These are phyloP conservation scores for Hypoxylon perforatum DNA, from an alignment of 495 filamentous ascomycete species.

Conservation along the genomic window DNA sequence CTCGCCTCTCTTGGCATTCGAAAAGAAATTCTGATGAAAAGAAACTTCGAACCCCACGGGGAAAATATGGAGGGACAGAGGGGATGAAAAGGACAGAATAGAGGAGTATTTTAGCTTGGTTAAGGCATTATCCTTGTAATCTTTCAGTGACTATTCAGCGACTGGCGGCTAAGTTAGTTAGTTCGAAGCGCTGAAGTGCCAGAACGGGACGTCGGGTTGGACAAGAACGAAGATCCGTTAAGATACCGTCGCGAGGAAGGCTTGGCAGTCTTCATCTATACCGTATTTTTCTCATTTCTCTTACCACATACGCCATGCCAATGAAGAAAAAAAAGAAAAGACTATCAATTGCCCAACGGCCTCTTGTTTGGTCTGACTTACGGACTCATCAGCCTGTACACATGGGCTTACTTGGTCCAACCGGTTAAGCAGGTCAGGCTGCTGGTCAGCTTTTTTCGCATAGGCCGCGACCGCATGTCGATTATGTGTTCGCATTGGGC, in stretches of 20 bases:
- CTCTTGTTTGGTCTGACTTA: slow-evolving; percentile 35
- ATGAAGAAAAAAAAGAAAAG: neutral
- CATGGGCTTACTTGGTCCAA: slow-evolving; percentile 29
- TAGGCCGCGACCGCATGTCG: slow-evolving; percentile 15
- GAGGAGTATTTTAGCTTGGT: neutral
- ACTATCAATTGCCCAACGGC: slow-evolving; percentile 4
- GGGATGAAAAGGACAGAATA: too few species aligned
- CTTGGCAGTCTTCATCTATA: neutral
- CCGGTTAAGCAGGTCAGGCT: slow-evolving; percentile 26
- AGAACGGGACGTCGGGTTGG: too few species aligned
- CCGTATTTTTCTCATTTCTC: neutral
- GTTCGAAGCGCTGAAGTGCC: too few species aligned
- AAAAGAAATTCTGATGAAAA: too few species aligned
- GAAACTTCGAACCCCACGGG: too few species aligned
- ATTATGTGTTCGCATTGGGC: slow-evolving; percentile 14
- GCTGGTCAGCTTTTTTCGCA: slow-evolving; percentile 31
- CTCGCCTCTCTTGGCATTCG: too few species aligned
- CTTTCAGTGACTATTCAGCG: neutral
- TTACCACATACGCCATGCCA: neutral
- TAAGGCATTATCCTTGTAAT: slow-evolving; percentile 12
- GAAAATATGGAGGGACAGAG: too few species aligned
- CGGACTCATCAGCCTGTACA: slow-evolving; percentile 24
- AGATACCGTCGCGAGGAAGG: slow-evolving; percentile 1
- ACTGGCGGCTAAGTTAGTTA: neutral
- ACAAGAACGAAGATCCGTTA: slow-evolving; percentile 20